Conservation (phyloP, 768 basidiomycete genomes). For the Hericium erinaceus region DNA sequence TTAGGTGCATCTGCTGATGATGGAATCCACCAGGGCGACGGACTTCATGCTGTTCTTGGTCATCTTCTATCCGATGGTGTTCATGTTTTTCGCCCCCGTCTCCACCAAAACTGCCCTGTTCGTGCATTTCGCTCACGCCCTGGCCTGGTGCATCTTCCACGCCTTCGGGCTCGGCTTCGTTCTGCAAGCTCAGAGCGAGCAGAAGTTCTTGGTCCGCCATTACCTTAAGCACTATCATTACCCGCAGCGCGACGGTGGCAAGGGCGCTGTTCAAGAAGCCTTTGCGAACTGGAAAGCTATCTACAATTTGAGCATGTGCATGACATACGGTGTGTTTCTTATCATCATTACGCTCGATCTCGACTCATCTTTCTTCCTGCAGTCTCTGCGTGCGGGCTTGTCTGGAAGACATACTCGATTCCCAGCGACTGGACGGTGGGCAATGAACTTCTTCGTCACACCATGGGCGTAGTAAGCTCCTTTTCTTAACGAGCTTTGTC, state of each 20-base stretch:
- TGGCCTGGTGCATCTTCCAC: constrained; percentile 82
- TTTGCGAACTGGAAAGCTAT: constrained; percentile 92
- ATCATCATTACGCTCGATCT: background rate
- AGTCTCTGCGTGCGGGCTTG: constrained; percentile 83
- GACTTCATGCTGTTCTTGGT: constrained; percentile 77
- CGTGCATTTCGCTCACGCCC: constrained; percentile 75
- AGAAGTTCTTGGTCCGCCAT: constrained; percentile 87
- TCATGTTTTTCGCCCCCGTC: constrained; percentile 51
- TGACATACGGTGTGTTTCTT: constrained; percentile 74
- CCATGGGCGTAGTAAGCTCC: constrained; percentile 67
- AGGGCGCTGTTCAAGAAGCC: constrained; percentile 83
- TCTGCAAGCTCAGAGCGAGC: constrained; percentile 74
- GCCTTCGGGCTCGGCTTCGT: constrained; percentile 80
- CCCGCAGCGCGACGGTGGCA: constrained; percentile 52
- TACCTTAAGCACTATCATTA: constrained; percentile 95
- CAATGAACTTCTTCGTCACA: constrained; percentile 79
- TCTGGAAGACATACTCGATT: constrained; percentile 82
- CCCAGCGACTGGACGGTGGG: constrained; percentile 84
- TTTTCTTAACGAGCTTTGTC: background rate
- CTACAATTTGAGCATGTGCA: constrained; percentile 88
- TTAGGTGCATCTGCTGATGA: background rate
- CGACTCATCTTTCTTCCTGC: background rate
- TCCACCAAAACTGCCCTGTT: constrained; percentile 40
- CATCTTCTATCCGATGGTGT: constrained; percentile 54
- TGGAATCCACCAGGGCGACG: constrained; percentile 47